Conservation (phyloP, 345 rosid species). For the Melaleuca alternifolia region DNA sequence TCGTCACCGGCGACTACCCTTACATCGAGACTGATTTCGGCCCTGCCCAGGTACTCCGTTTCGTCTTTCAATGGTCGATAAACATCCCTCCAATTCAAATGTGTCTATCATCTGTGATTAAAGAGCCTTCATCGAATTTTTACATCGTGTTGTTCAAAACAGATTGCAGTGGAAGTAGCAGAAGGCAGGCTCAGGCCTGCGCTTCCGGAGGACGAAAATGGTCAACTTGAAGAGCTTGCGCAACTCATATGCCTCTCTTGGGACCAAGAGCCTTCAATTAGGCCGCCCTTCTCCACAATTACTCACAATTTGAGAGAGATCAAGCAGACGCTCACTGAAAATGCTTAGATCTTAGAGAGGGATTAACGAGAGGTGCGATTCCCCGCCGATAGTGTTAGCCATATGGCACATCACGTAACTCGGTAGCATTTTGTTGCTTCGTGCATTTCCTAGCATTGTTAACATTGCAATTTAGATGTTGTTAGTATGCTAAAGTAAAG, state of each 20-base stretch:
- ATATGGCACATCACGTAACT: not conserved
- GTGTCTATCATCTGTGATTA: not conserved
- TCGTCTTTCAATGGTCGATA: not conserved
- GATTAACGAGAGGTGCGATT: not conserved
- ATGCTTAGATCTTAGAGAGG: not conserved
- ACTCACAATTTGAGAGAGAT: constrained; percentile 15
- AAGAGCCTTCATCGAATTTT: not conserved
- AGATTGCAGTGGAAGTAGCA: constrained; percentile 53
- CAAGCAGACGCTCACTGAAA: not conserved
- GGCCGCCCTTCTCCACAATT: constrained; percentile 36
- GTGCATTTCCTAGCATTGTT: not conserved
- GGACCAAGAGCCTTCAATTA: constrained; percentile 29
- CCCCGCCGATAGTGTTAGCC: not conserved
- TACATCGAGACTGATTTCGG: constrained; percentile 28
- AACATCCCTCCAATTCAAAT: not conserved
- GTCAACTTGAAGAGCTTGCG: constrained; percentile 13
- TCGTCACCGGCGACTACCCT: constrained; percentile 36
- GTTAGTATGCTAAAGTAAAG: not conserved
- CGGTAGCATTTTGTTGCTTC: not conserved
- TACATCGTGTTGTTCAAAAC: not conserved
- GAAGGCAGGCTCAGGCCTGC: constrained; percentile 40
- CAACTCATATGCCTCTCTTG: constrained; percentile 28
- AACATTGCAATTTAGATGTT: not conserved
- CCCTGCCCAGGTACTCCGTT: constrained; percentile 25
- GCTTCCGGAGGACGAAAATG: constrained; percentile 24